Percentiles rank a stretch among this genome's conserved stretches.
These are phyloP conservation scores for Rachicladosporium sp. DNA, from an alignment of 2,329 filamentous ascomycete genomes.

Conservation along the genomic window DNA sequence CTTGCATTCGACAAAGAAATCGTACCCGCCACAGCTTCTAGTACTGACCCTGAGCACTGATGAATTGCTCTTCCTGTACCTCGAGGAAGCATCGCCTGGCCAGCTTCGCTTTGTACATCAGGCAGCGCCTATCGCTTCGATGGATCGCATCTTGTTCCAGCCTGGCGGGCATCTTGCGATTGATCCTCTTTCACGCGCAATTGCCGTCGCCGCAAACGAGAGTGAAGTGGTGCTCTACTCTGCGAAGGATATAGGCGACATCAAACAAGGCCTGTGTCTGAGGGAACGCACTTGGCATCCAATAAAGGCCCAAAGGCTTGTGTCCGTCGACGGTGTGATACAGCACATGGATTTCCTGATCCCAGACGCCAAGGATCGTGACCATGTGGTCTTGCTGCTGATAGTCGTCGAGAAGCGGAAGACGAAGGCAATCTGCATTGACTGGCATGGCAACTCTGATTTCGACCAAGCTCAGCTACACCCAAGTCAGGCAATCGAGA, in stretches of 20 bases:
- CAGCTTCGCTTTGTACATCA: conserved; percentile 49
- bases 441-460: conserved; percentile 18
- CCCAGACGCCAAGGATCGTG: conserved; percentile 48
- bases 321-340: conserved; percentile 56
- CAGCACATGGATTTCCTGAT: conserved; percentile 78
- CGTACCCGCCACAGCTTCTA: conserved; percentile 61
- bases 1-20: not conserved
- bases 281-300: conserved; percentile 40
- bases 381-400: conserved; percentile 66
- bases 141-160: conserved; percentile 37
- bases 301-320: conserved; percentile 41
- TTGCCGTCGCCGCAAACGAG: conserved; percentile 60
- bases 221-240: conserved; percentile 60
- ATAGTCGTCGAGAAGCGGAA: conserved; percentile 34
- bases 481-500: conserved; percentile 14
- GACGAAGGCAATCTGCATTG: conserved; percentile 27
- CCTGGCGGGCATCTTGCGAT: conserved; percentile 59
- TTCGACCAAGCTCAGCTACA: conserved; percentile 12
- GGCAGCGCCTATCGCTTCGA: conserved; percentile 46
- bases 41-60: conserved; percentile 63
- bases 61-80: conserved; percentile 65
- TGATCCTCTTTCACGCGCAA: conserved; percentile 55
- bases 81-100: conserved; percentile 35
- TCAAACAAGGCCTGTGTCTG: conserved; percentile 40
- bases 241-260: conserved; percentile 40